Base-by-base conservation (phyloP, 1,139 yeast genomes). In the Meyerozyma athensensis region DNA sequence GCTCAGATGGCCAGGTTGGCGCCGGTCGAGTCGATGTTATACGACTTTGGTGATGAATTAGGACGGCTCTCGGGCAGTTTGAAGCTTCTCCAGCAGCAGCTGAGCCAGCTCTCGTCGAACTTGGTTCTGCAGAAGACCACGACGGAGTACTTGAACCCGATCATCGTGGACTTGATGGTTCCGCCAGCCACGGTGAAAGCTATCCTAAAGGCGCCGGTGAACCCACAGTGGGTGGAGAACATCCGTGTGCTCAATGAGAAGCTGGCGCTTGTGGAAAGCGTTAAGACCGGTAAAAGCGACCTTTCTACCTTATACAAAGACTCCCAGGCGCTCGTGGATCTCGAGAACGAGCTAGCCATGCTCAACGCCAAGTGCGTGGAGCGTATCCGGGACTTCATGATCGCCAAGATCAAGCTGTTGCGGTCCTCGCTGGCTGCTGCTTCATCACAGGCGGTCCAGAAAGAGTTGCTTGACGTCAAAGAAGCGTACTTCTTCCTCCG, bases 391-490 rank as follows among this genome's bases (percentile, higher is more conserved):
- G 86, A 83, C 53, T 81, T 64, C 49, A 59, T 87, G 23, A 77
- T 87, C 7, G 50, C 61, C 4, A 76, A 81, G 46, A 84, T 90
- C 43, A 82, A 84, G 49, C 53, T 62, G 21, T 60, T 90, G 21
- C 65, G 97, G 40, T 72, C 69, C 3, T 50, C 62, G 4, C 37
- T 52, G 3, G 50, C 53, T 24, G 66, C 68, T 14, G 53, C 65
- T 1, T 73, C 86, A 1, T 82, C 95, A 0, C 96, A 86, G 52
- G 68, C 71, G 0, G 67, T 90, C n/a, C 97, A 92, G 54, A 71
- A 72, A 36, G 75, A 74, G 23, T 59, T 92, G 39, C 58, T 86
- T 5, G 66, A 69, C 23, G 78, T 79, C 13, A 75, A 75, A 43
- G 87, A 82, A 36, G 68, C 79, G 1, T 85, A 63, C 49, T 62